These are phyloP conservation scores for Plantago major DNA, from an alignment of 257 asterid genomes.

Conservation along the genomic window DNA sequence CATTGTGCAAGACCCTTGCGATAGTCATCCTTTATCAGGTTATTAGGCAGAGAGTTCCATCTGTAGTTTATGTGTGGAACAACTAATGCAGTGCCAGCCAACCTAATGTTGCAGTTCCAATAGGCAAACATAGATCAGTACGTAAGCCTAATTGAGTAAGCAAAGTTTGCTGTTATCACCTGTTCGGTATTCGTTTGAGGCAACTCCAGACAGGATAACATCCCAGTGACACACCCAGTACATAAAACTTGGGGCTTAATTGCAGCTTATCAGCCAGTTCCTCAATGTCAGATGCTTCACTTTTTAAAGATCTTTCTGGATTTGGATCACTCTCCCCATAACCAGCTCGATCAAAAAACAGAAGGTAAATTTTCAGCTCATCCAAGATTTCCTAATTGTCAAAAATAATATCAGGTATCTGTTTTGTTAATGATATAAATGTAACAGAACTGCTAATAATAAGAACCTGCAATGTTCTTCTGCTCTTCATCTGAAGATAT, in stretches of 20 bases:
- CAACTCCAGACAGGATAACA: slow-evolving; percentile 64
- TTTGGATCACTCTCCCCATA: slow-evolving; percentile 91
- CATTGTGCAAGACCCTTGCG: slow-evolving; percentile 59
- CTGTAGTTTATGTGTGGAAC: slow-evolving; percentile 76
- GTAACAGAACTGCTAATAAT: no score
- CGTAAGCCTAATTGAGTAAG: background rate
- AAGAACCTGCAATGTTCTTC: background rate
- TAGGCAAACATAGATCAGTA: no score
- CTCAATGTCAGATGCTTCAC: slow-evolving; percentile 79
- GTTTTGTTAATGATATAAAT: background rate
- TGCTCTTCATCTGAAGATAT: background rate
- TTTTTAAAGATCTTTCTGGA: slow-evolving; percentile 64
- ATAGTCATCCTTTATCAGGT: slow-evolving; percentile 59
- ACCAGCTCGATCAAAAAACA: slow-evolving; percentile 85
- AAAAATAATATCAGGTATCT: slow-evolving; percentile 24
- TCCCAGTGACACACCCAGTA: slow-evolving; percentile 75
- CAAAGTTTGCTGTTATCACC: slow-evolving; percentile 31
- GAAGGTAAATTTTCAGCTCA: slow-evolving; percentile 50
- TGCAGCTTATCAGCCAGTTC: slow-evolving; percentile 75
- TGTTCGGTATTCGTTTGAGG: slow-evolving; percentile 69
- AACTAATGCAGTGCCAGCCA: slow-evolving; percentile 76
- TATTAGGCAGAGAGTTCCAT: slow-evolving; percentile 76
- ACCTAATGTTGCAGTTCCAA: slow-evolving; percentile 41
- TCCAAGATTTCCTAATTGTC: slow-evolving; percentile 55
- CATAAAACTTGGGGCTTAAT: slow-evolving; percentile 60